Evolutionary conservation across 2,329 filamentous ascomycete species (phyloP), one percentile per base, ranked within the genome.

Genomic region (Fusarium sp.): DNA sequence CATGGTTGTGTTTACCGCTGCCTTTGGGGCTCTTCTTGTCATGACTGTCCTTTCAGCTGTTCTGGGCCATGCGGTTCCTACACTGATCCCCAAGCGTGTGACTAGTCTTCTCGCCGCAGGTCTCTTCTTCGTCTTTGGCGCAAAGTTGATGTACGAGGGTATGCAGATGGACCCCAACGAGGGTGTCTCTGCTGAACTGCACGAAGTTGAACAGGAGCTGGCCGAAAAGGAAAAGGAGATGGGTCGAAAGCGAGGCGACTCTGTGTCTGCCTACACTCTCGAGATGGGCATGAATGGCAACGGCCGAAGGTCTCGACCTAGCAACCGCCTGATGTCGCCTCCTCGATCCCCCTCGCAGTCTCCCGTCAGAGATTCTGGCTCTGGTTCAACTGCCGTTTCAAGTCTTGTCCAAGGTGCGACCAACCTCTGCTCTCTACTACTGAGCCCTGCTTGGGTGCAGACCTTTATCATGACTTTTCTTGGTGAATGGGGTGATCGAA

Each of bases 391-490:
- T 17, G 66, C 76, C 11, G 57, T 80, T 41, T 67, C 79, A 70
- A 70, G 77, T 67, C 56, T 77, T 74, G 59, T 84, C 61, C 74
- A 83, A 17, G 93, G 95, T 1, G 79, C 97, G 21, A 88, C 88
- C 74, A 99, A 99, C 70, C 85, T 99, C 4, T 86, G 93, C 61
- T 93, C 91, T 10, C 82, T 99, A 7, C 84, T 99, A 5, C 83
- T 99, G 35, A 97, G 92, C 76, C 95, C 95, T 2, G 95, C 93
- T 1, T 99, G 95, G 95, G 95, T 99, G 13, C 94, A 98, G 78
- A 99, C 95, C 0, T 99, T 99, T 73, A 86, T 96, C 69, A 99
- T 99, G 95, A 99, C 95, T 3, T 99, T 99, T 78, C 79, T 99
- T 27, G 95, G 95, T 36, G 95, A 99, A 76, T 99, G 95, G 95